A percentile compares a stretch with the other conserved stretches of the same genome.
These are phyloP conservation scores for Wickerhamiella kurtzmanii DNA, from an alignment of 805 yeast genomes.

Conservation along the genomic window DNA sequence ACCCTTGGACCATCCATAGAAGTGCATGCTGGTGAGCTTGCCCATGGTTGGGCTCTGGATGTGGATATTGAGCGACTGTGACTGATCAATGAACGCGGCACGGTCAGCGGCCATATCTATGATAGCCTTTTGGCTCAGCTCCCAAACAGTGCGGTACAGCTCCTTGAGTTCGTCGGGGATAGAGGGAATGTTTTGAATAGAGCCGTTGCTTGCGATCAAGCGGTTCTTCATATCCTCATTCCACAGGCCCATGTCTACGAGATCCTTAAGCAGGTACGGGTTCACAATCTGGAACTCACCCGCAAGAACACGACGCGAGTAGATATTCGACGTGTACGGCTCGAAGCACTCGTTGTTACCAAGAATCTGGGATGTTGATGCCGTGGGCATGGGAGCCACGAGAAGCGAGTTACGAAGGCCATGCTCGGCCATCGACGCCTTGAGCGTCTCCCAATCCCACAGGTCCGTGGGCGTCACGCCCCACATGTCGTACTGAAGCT, in stretches of 20 bases:
- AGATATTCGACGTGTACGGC: slow-evolving; percentile 87
- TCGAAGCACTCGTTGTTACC: slow-evolving; percentile 95
- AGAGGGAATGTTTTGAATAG: slow-evolving; percentile 59
- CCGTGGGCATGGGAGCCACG: slow-evolving; percentile 91
- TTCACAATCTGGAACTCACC: slow-evolving; percentile 93
- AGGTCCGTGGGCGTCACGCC: slow-evolving; percentile 57
- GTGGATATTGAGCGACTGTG: slow-evolving; percentile 85
- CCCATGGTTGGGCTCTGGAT: slow-evolving; percentile 88
- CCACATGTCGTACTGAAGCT: slow-evolving; percentile 84
- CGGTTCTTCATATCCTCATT: slow-evolving; percentile 61
- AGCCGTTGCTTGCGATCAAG: slow-evolving; percentile 67
- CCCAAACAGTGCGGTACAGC: slow-evolving; percentile 95
- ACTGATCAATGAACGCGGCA: slow-evolving; percentile 66
- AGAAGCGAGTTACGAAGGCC: slow-evolving; percentile 75
- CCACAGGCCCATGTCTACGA: slow-evolving; percentile 78
- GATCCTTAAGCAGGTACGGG: slow-evolving; percentile 68
- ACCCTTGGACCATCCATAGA: slow-evolving; percentile 98
- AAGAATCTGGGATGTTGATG: slow-evolving; percentile 89
- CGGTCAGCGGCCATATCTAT: slow-evolving; percentile 79
- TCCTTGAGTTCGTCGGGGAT: slow-evolving; percentile 65
- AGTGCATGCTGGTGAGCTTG: slow-evolving; percentile 93
- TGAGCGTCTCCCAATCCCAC: slow-evolving; percentile 77
- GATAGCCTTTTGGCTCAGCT: slow-evolving; percentile 69
- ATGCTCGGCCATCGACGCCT: slow-evolving; percentile 39
- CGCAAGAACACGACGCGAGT: slow-evolving; percentile 77